These are phyloP conservation scores for Phlyctochytrium bullatum DNA, from an alignment of 192 early-diverging fungal species.

Conservation along the genomic window DNA sequence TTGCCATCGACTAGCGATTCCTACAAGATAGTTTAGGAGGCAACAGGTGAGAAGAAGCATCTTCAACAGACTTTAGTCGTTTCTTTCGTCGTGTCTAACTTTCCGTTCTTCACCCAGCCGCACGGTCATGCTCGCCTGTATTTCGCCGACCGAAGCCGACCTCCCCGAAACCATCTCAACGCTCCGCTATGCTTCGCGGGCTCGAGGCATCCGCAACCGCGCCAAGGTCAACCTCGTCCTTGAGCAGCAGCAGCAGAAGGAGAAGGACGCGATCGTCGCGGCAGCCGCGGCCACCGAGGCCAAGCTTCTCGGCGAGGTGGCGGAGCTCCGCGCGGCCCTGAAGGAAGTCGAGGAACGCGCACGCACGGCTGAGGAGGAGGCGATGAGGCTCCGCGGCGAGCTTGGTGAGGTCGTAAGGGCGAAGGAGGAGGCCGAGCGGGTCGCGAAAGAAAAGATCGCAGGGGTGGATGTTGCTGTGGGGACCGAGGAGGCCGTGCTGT, in stretches of 20 bases:
- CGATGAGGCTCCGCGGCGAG: background rate
- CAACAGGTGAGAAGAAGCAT: constrained; percentile 52
- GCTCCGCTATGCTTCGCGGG: constrained; percentile 24
- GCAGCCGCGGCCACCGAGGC: background rate
- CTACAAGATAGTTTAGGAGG: constrained; percentile 94
- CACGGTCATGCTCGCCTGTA: constrained; percentile 93
- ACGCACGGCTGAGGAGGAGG: background rate
- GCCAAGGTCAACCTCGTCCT: constrained; percentile 5
- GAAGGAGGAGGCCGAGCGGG: background rate
- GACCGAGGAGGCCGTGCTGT: background rate
- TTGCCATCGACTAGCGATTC: constrained; percentile 39
- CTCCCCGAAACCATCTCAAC: constrained; percentile 39
- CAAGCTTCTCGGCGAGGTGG: background rate
- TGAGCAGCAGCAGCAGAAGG: background rate
- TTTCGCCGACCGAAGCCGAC: constrained; percentile 73
- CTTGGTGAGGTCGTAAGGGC: too few species aligned
- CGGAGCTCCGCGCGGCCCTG: background rate
- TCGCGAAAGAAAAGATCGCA: background rate
- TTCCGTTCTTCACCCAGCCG: constrained; percentile 32
- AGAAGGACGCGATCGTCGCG: background rate
- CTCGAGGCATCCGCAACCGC: constrained; percentile 24
- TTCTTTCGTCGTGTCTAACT: background rate
- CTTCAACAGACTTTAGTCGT: background rate
- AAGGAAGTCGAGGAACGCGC: background rate
- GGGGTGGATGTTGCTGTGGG: background rate